A percentile compares a stretch with the other conserved stretches of the same genome.
phyloP scores from a whole-genome alignment of 75 land plant genomes.

The Sequoiadendron giganteum region DNA sequence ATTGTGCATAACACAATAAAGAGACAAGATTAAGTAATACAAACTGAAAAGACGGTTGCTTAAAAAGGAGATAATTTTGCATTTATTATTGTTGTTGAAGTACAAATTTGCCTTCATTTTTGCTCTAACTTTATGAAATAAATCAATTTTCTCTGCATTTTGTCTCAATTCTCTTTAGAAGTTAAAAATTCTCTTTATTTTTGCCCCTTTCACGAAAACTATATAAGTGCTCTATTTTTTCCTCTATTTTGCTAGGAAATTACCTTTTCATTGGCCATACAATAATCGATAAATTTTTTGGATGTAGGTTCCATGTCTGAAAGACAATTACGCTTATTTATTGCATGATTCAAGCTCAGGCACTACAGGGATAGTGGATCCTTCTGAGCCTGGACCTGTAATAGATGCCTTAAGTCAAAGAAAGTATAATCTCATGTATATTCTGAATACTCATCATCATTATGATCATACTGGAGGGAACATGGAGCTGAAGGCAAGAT shows the following conservation, averaged over 20 bases:
- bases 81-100: background rate
- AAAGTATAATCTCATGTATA: slow-evolving; percentile 64
- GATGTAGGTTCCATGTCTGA: slow-evolving; percentile 72
- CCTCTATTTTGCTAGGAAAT: background rate
- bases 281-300: slow-evolving; percentile 1
- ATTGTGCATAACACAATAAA: background rate
- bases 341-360: slow-evolving; percentile 81
- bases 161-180: background rate
- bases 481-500: slow-evolving; percentile 72
- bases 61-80: background rate
- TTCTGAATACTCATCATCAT: slow-evolving; percentile 96
- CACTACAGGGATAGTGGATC: slow-evolving; percentile 89
- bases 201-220: background rate
- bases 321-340: slow-evolving; percentile 95
- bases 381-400: slow-evolving; percentile 82
- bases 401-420: slow-evolving; percentile 59
- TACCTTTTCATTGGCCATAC: background rate
- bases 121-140: background rate
- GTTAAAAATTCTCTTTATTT: background rate
- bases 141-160: background rate
- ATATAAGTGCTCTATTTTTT: background rate
- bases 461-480: slow-evolving; percentile 99
- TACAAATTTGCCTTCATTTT: background rate
- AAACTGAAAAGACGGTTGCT: background rate
- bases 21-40: background rate